Percentiles rank a stretch among this genome's conserved stretches.
Evolutionary conservation across 345 rosid genomes (phyloP).

Genomic region (Bruguiera gymnorhiza): DNA sequence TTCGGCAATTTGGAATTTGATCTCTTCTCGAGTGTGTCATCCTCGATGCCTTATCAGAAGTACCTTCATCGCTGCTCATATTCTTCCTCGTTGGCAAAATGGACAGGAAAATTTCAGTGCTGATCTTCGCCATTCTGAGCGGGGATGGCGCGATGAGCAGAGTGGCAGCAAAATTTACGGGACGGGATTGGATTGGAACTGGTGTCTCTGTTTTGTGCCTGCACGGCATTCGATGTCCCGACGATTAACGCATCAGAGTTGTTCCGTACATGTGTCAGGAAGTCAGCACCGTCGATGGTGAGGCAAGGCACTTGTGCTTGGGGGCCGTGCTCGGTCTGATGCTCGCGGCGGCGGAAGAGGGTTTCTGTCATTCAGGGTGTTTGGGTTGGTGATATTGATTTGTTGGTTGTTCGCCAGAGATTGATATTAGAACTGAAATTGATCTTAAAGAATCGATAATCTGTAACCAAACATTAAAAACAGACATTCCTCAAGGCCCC

Average conservation of each 20-base stretch:
- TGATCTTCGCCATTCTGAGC: constrained; percentile 39
- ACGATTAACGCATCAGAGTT: constrained; percentile 31
- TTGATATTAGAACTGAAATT: too few species aligned
- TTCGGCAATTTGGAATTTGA: constrained; percentile 47
- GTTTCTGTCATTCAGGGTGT: constrained; percentile 52
- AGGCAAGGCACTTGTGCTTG: constrained; percentile 12
- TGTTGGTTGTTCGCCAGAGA: constrained; percentile 41
- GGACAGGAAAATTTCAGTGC: constrained; percentile 39
- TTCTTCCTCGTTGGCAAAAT: constrained; percentile 42
- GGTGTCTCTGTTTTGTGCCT: constrained; percentile 51
- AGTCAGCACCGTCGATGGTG: constrained; percentile 6
- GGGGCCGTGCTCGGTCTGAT: constrained; percentile 10
- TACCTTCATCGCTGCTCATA: constrained; percentile 50
- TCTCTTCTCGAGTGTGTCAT: constrained; percentile 49
- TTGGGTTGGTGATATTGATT: constrained; percentile 50
- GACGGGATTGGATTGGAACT: constrained; percentile 47
- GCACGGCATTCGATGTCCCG: constrained; percentile 40
- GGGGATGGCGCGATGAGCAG: constrained; percentile 38
- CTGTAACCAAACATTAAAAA: too few species aligned
- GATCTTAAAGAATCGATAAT: too few species aligned
- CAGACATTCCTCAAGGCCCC: too few species aligned
- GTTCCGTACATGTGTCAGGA: constrained; percentile 17
- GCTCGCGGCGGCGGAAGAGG: constrained; percentile 31
- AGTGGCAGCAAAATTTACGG: constrained; percentile 13
- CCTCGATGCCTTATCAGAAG: constrained; percentile 55